Percentiles rank a stretch among this genome's conserved stretches.
Conservation (phyloP, 148 eudicot genomes). For the Rhododendron mucronatum region DNA sequence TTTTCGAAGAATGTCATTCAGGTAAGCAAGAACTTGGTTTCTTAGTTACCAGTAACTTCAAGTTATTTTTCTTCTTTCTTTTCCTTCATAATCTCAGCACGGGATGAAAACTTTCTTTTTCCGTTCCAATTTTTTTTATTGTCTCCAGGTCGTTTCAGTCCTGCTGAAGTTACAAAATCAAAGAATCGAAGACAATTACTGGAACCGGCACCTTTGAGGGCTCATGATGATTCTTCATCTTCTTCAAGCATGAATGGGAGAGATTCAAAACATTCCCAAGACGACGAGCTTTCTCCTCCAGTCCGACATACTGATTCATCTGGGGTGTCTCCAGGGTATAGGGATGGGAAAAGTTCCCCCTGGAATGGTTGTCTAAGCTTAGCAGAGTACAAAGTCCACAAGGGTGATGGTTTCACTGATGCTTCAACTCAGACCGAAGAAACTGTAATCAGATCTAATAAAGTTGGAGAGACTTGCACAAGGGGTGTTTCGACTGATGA, state of each 20-base stretch:
- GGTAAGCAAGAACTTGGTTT: slow-evolving; percentile 23
- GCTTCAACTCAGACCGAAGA: slow-evolving; percentile 95
- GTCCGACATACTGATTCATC: slow-evolving; percentile 54
- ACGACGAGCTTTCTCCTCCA: slow-evolving; percentile 71
- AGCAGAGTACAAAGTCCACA: slow-evolving; percentile 55
- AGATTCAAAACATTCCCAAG: slow-evolving; percentile 53
- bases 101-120: neutral
- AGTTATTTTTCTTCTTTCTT: neutral
- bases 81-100: neutral
- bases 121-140: neutral
- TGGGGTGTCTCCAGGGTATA: slow-evolving; percentile 57
- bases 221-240: slow-evolving; percentile 69
- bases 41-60: neutral
- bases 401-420: slow-evolving; percentile 64
- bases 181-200: slow-evolving; percentile 63
- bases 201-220: slow-evolving; percentile 69
- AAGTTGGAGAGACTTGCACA: slow-evolving; percentile 52
- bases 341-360: slow-evolving; percentile 58
- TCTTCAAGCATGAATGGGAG: slow-evolving; percentile 64
- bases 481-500: slow-evolving; percentile 90
- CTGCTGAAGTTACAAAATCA: slow-evolving; percentile 42
- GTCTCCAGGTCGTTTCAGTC: slow-evolving; percentile 56
- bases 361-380: slow-evolving; percentile 66
- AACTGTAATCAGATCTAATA: slow-evolving; percentile 25
- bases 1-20: slow-evolving; percentile 56